Percentiles rank a stretch among this genome's conserved stretches.
These are phyloP conservation scores for Suhomyces kilbournensis DNA, from an alignment of 805 yeast species.

Conservation along the genomic window DNA sequence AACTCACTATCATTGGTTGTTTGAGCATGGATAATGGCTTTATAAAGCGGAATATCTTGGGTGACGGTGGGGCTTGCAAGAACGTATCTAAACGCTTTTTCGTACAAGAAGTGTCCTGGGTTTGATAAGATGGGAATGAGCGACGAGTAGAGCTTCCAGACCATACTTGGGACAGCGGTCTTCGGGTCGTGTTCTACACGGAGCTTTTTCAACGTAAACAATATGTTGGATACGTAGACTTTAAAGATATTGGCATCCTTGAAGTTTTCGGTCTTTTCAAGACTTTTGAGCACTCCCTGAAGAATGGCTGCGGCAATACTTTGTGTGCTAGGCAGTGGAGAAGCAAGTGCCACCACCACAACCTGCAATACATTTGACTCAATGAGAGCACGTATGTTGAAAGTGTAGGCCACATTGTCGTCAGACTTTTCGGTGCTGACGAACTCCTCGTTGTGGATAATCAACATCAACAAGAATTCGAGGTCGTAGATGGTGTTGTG, in stretches of 20 bases:
- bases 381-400: slow-evolving; percentile 55
- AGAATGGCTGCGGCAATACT: slow-evolving; percentile 45
- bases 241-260: slow-evolving; percentile 58
- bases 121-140: slow-evolving; percentile 56
- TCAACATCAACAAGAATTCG: slow-evolving; percentile 62
- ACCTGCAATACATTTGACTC: slow-evolving; percentile 56
- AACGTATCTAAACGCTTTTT: slow-evolving; percentile 64
- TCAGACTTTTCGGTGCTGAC: slow-evolving; percentile 34
- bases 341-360: slow-evolving; percentile 46
- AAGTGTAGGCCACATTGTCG: slow-evolving; percentile 20
- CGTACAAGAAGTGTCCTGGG: slow-evolving; percentile 76
- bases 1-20: slow-evolving; percentile 20
- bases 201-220: slow-evolving; percentile 29
- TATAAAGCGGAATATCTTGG: slow-evolving; percentile 46
- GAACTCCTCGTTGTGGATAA: slow-evolving; percentile 64
- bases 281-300: slow-evolving; percentile 40
- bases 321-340: slow-evolving; percentile 20
- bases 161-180: slow-evolving; percentile 38
- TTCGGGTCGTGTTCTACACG: slow-evolving; percentile 7
- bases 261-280: slow-evolving; percentile 38
- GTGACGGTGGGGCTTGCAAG: slow-evolving; percentile 50
- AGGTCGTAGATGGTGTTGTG: slow-evolving; percentile 53
- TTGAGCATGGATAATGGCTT: slow-evolving; percentile 28
- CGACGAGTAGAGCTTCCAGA: slow-evolving; percentile 55
- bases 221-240: slow-evolving; percentile 48